Evolutionary conservation across 2,329 filamentous ascomycete genomes (phyloP).

Genomic region (Pseudogymnoascus verrucosus): DNA sequence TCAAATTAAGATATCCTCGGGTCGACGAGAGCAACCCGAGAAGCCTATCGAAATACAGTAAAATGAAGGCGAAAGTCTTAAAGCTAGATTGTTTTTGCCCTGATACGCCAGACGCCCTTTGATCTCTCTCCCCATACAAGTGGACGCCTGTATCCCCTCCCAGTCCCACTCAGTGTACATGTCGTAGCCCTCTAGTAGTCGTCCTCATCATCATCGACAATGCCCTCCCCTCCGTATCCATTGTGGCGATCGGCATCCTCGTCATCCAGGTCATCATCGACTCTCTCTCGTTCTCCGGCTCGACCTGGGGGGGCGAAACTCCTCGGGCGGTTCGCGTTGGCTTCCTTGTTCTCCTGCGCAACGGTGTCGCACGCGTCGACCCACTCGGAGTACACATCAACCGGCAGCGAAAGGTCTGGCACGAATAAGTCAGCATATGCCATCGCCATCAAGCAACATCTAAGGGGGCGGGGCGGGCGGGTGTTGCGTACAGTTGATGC

Average conservation of each 20-base stretch:
- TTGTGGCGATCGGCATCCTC: slow-evolving; percentile 29
- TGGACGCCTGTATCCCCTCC: neutral
- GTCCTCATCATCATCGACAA: slow-evolving; percentile 49
- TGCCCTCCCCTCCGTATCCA: slow-evolving; percentile 45
- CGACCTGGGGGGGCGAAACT: neutral
- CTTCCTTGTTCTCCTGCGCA: slow-evolving; percentile 50
- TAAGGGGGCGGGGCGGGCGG: neutral
- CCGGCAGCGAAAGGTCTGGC: slow-evolving; percentile 75
- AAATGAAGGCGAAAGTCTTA: slow-evolving; percentile 5
- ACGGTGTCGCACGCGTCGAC: slow-evolving; percentile 84
- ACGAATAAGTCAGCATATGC: slow-evolving; percentile 15
- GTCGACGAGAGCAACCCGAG: neutral
- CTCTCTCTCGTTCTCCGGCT: slow-evolving; percentile 12
- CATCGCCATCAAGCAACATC: neutral
- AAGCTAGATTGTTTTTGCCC: slow-evolving; percentile 7
- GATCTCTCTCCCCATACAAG: neutral
- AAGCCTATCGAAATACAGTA: slow-evolving; percentile 6
- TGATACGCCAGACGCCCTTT: slow-evolving; percentile 5
- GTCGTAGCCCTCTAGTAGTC: slow-evolving; percentile 39
- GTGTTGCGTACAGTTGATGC: slow-evolving; percentile 65
- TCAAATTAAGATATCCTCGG: slow-evolving; percentile 2
- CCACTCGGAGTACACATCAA: slow-evolving; percentile 98
- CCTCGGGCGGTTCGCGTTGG: slow-evolving; percentile 13
- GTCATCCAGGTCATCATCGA: slow-evolving; percentile 23
- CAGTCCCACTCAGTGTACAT: neutral